These are phyloP conservation scores for Luffa aegyptiaca DNA, from an alignment of 306 rosid genomes.

Conservation along the genomic window DNA sequence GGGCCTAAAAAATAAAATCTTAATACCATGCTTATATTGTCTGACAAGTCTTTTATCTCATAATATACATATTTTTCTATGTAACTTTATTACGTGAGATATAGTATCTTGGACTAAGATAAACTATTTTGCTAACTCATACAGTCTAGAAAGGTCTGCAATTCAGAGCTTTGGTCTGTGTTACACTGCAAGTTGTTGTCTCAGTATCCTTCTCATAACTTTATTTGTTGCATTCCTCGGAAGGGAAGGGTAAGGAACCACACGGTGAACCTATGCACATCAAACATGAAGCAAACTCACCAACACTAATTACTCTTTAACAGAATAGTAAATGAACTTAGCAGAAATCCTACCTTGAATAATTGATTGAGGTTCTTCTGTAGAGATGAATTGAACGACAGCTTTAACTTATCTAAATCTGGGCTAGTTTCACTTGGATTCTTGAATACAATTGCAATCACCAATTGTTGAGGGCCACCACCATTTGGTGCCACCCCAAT, in stretches of 20 bases:
- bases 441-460: conserved; percentile 63
- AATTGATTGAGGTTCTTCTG: conserved; percentile 82
- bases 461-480: conserved; percentile 88
- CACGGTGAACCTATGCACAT: conserved; percentile 54
- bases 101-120: too few species aligned
- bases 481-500: conserved; percentile 66
- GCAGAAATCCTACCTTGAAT: conserved; percentile 51
- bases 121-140: too few species aligned
- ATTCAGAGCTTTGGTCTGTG: conserved; percentile 45
- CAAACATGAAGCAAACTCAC: not conserved
- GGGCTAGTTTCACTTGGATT: conserved; percentile 17
- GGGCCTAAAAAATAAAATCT: too few species aligned
- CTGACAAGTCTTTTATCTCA: too few species aligned
- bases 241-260: conserved; percentile 44
- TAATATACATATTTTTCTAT: too few species aligned
- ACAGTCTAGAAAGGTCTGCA: not conserved
- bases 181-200: conserved; percentile 38
- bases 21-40: too few species aligned
- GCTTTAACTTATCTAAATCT: conserved; percentile 37
- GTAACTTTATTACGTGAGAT: too few species aligned
- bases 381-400: conserved; percentile 67
- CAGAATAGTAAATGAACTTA: not conserved
- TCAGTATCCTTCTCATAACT: conserved; percentile 84
- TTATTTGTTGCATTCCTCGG: conserved; percentile 92
- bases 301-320: not conserved